A percentile compares a stretch with the other conserved stretches of the same genome.
Conservation (phyloP, 306 rosid species). For the Cicer arietinum region DNA sequence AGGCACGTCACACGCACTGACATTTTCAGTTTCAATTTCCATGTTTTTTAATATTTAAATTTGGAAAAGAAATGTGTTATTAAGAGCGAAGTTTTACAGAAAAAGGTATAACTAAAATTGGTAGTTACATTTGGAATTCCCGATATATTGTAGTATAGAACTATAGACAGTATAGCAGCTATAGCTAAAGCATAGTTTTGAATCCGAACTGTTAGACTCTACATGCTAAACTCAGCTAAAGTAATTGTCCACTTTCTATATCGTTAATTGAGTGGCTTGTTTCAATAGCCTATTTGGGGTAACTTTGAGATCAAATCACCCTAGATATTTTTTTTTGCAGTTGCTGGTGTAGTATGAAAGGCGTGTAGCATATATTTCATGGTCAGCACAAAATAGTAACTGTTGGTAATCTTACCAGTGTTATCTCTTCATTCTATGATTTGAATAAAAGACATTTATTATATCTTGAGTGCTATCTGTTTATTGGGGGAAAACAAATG, state of each 20-base stretch:
- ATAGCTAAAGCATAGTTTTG: conserved; percentile 4
- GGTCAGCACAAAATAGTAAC: conserved; percentile 3
- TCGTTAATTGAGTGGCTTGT: neutral
- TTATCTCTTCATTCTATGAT: neutral
- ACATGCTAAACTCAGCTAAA: conserved; percentile 1
- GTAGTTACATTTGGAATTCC: too few species aligned
- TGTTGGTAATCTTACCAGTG: neutral
- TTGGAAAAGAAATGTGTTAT: too few species aligned
- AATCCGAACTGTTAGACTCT: conserved; percentile 2
- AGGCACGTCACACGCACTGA: too few species aligned
- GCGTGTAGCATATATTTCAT: conserved; percentile 6
- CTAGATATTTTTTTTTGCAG: conserved; percentile 15
- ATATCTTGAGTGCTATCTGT: neutral
- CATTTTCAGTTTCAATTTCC: too few species aligned
- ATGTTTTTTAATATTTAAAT: too few species aligned
- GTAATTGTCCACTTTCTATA: conserved; percentile 12
- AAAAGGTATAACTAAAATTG: too few species aligned
- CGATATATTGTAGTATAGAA: too few species aligned
- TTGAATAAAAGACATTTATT: neutral
- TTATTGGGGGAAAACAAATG: neutral
- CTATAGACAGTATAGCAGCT: too few species aligned
- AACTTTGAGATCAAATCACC: conserved; percentile 5
- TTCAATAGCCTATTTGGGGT: conserved; percentile 17
- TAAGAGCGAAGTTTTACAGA: too few species aligned
- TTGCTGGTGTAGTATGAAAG: neutral